Percentiles rank a stretch among this genome's conserved stretches.
Conservation (phyloP, 768 basidiomycete genomes). For the Inosperma sp. region DNA sequence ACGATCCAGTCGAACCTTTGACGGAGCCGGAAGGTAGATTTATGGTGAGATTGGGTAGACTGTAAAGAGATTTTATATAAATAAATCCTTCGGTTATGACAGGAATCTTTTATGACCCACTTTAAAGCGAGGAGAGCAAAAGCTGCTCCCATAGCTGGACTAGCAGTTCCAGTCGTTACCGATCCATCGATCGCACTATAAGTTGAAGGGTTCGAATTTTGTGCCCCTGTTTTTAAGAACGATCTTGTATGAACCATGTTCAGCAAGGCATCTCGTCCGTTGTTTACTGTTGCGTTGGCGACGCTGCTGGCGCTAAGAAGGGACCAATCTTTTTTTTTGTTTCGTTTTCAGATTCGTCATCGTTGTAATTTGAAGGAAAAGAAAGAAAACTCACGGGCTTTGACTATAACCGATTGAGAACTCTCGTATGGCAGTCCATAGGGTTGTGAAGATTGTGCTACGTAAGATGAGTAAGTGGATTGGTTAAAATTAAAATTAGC, state of each 20-base stretch:
- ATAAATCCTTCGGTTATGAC: too few species aligned
- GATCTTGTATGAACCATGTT: slow-evolving; percentile 23
- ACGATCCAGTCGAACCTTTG: background rate
- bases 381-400: slow-evolving; percentile 20
- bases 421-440: slow-evolving; percentile 21
- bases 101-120: slow-evolving; percentile 20
- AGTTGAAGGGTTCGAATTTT: slow-evolving; percentile 15
- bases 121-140: slow-evolving; percentile 25
- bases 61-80: too few species aligned
- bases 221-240: slow-evolving; percentile 10
- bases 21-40: slow-evolving; percentile 1
- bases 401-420: slow-evolving; percentile 16
- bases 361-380: background rate
- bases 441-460: background rate
- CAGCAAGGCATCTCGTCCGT: slow-evolving; percentile 33
- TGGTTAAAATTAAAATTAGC: background rate
- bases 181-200: slow-evolving; percentile 23
- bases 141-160: slow-evolving; percentile 33
- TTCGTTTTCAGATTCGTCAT: too few species aligned
- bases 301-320: slow-evolving; percentile 45
- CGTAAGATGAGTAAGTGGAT: background rate
- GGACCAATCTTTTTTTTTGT: slow-evolving; percentile 50
- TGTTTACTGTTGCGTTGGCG: slow-evolving; percentile 17
- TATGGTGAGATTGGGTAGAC: background rate
- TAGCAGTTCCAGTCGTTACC: slow-evolving; percentile 14